Conservation (phyloP, 2,329 filamentous ascomycete species). For the Dothistroma septosporum region DNA sequence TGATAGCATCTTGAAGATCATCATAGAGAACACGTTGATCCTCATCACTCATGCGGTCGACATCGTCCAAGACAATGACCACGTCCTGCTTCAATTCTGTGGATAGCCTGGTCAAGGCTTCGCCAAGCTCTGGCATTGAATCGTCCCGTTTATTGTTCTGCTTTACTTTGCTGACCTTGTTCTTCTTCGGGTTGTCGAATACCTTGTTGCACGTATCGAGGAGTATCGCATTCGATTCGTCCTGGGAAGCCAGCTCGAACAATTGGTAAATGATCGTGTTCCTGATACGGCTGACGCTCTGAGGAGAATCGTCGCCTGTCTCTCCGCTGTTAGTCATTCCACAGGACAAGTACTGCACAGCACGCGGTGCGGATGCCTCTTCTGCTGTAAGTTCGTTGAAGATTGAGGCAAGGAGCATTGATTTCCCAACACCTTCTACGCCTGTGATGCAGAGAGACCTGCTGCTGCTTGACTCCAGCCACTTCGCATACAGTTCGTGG, state of each 20-base stretch:
- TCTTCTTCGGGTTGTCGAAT: slow-evolving; percentile 16
- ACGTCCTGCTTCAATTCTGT: slow-evolving; percentile 5
- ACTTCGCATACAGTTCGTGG: background rate
- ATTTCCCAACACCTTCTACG: background rate
- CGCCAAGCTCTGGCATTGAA: slow-evolving; percentile 12
- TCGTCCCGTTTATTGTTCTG: slow-evolving; percentile 11
- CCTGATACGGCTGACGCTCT: background rate
- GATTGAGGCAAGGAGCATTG: background rate
- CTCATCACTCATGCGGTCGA: slow-evolving; percentile 6
- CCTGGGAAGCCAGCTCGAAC: slow-evolving; percentile 11
- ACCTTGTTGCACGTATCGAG: slow-evolving; percentile 15
- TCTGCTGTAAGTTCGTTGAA: background rate
- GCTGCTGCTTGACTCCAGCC: background rate
- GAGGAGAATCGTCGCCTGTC: background rate
- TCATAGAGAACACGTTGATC: slow-evolving; percentile 3
- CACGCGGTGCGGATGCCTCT: background rate
- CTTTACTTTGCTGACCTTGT: slow-evolving; percentile 1
- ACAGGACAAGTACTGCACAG: background rate
- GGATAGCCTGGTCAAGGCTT: slow-evolving; percentile 7
- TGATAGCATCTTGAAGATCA: background rate
- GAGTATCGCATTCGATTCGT: slow-evolving; percentile 8
- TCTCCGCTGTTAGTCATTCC: background rate
- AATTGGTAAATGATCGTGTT: slow-evolving; percentile 13
- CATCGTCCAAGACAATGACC: slow-evolving; percentile 10
- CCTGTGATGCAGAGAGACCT: background rate